phyloP scores from a whole-genome alignment of 805 yeast species.

The Kockiozyma suomiensis region DNA sequence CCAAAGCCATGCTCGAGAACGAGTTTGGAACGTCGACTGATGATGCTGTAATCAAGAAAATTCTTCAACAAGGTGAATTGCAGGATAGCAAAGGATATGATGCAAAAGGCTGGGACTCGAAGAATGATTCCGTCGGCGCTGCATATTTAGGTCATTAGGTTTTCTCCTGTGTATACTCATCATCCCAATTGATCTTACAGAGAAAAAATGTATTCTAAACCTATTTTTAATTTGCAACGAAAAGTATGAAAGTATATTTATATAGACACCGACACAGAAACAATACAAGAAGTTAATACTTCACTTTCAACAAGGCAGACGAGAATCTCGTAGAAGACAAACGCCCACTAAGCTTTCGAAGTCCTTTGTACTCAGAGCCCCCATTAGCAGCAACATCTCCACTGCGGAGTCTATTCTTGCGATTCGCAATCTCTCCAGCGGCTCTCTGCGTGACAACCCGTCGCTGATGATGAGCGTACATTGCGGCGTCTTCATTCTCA shows the following conservation, averaged over 20 bases:
- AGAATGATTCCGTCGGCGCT: slow-evolving; percentile 52
- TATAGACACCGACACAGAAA: background rate
- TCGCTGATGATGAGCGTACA: background rate
- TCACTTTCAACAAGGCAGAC: slow-evolving; percentile 1
- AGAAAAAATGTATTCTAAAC: background rate
- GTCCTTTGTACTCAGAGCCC: background rate
- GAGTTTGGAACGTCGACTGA: slow-evolving; percentile 63
- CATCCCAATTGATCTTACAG: background rate
- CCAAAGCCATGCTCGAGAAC: slow-evolving; percentile 59
- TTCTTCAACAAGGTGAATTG: slow-evolving; percentile 62
- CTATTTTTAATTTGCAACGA: background rate
- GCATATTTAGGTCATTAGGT: slow-evolving; percentile 9
- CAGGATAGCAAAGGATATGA: slow-evolving; percentile 45
- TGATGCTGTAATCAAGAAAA: slow-evolving; percentile 62
- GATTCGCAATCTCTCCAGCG: background rate
- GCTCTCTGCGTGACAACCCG: background rate
- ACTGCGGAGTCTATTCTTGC: background rate
- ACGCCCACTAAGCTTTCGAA: slow-evolving; percentile 5
- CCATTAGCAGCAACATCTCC: background rate
- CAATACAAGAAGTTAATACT: background rate
- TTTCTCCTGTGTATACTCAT: background rate
- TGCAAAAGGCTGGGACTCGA: slow-evolving; percentile 44
- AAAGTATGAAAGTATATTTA: background rate
- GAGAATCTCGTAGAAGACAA: background rate
- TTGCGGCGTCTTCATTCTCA: background rate